These are phyloP conservation scores for Clavariopsis aquatica DNA, from an alignment of 495 filamentous ascomycete genomes.

Conservation along the genomic window DNA sequence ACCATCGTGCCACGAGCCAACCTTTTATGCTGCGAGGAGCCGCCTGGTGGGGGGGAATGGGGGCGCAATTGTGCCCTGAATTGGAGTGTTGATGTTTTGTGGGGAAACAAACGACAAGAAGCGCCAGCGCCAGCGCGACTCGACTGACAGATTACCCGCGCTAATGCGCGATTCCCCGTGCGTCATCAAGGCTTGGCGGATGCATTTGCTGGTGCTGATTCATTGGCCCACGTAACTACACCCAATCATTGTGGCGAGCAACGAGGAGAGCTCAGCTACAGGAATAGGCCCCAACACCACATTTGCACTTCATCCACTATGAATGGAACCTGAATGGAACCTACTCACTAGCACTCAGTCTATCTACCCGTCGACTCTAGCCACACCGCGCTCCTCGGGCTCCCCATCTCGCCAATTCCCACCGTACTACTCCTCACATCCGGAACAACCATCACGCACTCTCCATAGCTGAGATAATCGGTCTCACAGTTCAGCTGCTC, in stretches of 20 bases:
- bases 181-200: neutral
- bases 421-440: slow-evolving; percentile 75
- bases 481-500: slow-evolving; percentile 65
- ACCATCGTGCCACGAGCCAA: neutral
- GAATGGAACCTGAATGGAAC: neutral
- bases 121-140: slow-evolving; percentile 1
- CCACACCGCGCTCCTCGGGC: slow-evolving; percentile 18
- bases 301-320: neutral
- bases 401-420: slow-evolving; percentile 34
- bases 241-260: neutral
- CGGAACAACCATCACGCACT: slow-evolving; percentile 74
- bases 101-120: neutral
- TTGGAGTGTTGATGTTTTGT: slow-evolving; percentile 2
- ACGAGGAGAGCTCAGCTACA: neutral
- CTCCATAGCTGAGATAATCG: slow-evolving; percentile 73
- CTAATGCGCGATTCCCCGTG: slow-evolving; percentile 10
- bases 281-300: neutral
- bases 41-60: neutral
- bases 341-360: neutral
- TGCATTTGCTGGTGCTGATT: neutral
- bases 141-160: neutral
- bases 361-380: slow-evolving; percentile 15
- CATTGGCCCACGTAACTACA: neutral
- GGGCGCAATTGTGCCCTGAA: neutral
- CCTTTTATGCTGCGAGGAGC: neutral